phyloP scores from a whole-genome alignment of 768 basidiomycete species.

The Termitomyces sp. region DNA sequence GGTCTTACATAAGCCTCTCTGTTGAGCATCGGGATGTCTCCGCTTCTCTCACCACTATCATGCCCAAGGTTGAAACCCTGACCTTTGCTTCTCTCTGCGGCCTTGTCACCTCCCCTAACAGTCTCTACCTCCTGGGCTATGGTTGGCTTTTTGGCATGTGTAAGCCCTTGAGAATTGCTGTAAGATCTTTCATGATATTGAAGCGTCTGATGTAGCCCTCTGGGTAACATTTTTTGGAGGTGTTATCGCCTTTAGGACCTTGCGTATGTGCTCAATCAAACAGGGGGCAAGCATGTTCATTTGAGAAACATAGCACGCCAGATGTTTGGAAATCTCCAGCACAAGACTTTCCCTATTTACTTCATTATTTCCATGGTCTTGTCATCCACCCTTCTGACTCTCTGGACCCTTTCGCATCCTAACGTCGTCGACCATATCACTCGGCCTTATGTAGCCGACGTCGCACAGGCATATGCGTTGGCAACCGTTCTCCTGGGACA shows the following conservation, averaged over 20 bases:
- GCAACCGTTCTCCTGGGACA: slow-evolving; percentile 42
- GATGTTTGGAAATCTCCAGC: slow-evolving; percentile 70
- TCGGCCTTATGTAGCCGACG: slow-evolving; percentile 49
- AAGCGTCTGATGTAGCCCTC: slow-evolving; percentile 27
- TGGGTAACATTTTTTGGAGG: slow-evolving; percentile 73
- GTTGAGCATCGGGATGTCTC: neutral
- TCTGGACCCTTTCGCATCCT: slow-evolving; percentile 56
- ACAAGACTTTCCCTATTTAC: slow-evolving; percentile 70
- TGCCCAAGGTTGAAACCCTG: slow-evolving; percentile 31
- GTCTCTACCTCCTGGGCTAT: slow-evolving; percentile 51
- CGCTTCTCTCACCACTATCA: slow-evolving; percentile 10
- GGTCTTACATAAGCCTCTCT: slow-evolving; percentile 9
- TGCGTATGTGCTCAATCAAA: slow-evolving; percentile 39
- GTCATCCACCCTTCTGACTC: slow-evolving; percentile 46
- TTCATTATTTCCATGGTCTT: slow-evolving; percentile 56
- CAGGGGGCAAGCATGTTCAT: neutral
- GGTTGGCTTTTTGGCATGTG: slow-evolving; percentile 68
- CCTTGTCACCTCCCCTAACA: slow-evolving; percentile 28
- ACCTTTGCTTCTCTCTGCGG: slow-evolving; percentile 26
- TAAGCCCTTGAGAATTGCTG: slow-evolving; percentile 26
- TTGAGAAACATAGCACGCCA: slow-evolving; percentile 47
- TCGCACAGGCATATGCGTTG: slow-evolving; percentile 60
- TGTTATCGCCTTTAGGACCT: slow-evolving; percentile 52
- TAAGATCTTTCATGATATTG: neutral
- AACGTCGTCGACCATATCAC: slow-evolving; percentile 43